These are phyloP conservation scores for Xylariaceae sp. DNA, from an alignment of 2,329 filamentous ascomycete genomes.

Conservation along the genomic window DNA sequence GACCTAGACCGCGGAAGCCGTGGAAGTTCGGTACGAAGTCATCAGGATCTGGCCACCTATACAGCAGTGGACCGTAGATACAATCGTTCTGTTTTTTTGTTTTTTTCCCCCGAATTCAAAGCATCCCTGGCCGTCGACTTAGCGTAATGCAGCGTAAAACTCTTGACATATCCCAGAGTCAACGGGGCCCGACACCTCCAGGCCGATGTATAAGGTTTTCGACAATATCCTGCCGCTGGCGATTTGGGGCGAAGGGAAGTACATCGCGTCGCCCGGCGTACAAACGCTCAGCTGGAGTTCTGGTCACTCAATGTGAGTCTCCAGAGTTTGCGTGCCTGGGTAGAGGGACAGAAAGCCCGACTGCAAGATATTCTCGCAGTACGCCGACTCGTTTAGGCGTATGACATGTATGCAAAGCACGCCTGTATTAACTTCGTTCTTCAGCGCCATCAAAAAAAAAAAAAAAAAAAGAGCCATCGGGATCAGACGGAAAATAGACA, in stretches of 20 bases:
- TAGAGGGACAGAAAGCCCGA: slow-evolving; percentile 21
- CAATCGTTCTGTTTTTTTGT: slow-evolving; percentile 21
- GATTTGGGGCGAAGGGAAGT: slow-evolving; percentile 25
- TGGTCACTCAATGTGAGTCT: slow-evolving; percentile 12
- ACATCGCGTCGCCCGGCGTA: slow-evolving; percentile 19
- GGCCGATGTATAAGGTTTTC: slow-evolving; percentile 23
- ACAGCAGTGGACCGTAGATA: slow-evolving; percentile 23
- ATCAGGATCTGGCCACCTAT: slow-evolving; percentile 24
- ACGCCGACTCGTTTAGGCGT: slow-evolving; percentile 24
- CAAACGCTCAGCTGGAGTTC: slow-evolving; percentile 20
- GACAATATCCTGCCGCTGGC: slow-evolving; percentile 23
- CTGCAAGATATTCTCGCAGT: slow-evolving; percentile 18
- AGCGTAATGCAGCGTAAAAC: slow-evolving; percentile 22
- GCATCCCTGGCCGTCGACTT: slow-evolving; percentile 23
- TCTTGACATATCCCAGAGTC: too few species aligned
- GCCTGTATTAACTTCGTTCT: slow-evolving; percentile 22
- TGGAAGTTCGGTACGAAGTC: too few species aligned
- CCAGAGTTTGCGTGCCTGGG: slow-evolving; percentile 14
- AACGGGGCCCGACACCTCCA: slow-evolving; percentile 10
- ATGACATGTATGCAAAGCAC: slow-evolving; percentile 25
- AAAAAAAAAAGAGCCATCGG: too few species aligned
- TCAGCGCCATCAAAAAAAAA: slow-evolving; percentile 22
- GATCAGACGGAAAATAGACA: neutral
- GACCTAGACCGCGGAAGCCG: too few species aligned
- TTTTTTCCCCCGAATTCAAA: slow-evolving; percentile 29